phyloP scores from a whole-genome alignment of 306 rosid species.

The Trichosanthes cucumerina region DNA sequence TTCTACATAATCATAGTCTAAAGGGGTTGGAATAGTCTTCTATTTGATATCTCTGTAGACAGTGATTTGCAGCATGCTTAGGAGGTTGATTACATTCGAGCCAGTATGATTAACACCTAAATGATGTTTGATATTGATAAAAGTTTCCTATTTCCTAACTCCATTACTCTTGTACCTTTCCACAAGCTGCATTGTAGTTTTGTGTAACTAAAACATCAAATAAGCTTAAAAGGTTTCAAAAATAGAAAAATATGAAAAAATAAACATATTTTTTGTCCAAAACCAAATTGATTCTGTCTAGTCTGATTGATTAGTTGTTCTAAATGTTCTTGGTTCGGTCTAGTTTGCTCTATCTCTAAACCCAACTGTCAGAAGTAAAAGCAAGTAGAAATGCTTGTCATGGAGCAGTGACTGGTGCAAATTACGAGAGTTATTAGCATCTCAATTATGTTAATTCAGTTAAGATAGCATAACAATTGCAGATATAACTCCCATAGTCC shows the following conservation, averaged over 20 bases:
- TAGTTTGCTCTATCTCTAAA: neutral
- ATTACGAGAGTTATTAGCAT: too few species aligned
- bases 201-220: neutral
- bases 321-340: neutral
- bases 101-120: neutral
- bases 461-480: neutral
- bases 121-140: neutral
- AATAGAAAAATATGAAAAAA: too few species aligned
- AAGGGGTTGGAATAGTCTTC: neutral
- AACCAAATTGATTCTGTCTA: neutral
- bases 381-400: neutral
- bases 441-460: neutral
- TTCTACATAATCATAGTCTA: neutral
- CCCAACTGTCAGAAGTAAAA: neutral
- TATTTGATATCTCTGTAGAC: neutral
- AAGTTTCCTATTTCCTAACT: neutral
- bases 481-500: neutral
- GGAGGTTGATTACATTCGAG: neutral
- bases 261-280: neutral
- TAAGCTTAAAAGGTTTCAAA: too few species aligned
- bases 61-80: neutral
- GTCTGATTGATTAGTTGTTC: neutral
- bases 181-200: neutral
- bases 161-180: neutral
- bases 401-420: neutral